These are phyloP conservation scores for Bullera alba DNA, from an alignment of 768 basidiomycete genomes.

Conservation along the genomic window DNA sequence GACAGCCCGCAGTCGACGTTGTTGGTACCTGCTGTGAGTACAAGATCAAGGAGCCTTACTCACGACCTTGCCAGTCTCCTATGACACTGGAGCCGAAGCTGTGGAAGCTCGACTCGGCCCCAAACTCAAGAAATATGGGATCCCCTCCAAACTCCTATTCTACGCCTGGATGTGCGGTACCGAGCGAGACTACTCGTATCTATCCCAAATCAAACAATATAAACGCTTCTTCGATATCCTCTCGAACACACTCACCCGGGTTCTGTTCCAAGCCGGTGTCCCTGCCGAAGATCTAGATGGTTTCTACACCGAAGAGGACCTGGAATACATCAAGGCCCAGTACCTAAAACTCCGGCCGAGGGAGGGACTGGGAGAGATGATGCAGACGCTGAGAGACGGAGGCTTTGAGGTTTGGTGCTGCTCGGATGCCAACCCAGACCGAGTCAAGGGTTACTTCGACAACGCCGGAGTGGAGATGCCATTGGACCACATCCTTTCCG, in stretches of 20 bases:
- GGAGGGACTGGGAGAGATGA: slow-evolving; percentile 28
- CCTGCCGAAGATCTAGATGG: slow-evolving; percentile 13
- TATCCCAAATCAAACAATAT: slow-evolving; percentile 36
- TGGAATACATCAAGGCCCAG: slow-evolving; percentile 25
- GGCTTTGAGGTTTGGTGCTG: slow-evolving; percentile 34
- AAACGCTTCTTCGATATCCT: slow-evolving; percentile 30
- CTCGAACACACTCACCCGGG: slow-evolving; percentile 20
- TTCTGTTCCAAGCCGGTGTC: slow-evolving; percentile 31
- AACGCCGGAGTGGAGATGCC: slow-evolving; percentile 27
- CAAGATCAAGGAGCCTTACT: neutral
- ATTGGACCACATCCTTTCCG: slow-evolving; percentile 26
- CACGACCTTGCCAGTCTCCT: slow-evolving; percentile 14
- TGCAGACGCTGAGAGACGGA: slow-evolving; percentile 25
- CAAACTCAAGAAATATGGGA: slow-evolving; percentile 24
- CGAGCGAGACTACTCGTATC: slow-evolving; percentile 33
- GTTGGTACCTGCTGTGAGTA: slow-evolving; percentile 28
- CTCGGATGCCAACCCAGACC: slow-evolving; percentile 28
- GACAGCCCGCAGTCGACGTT: slow-evolving; percentile 20
- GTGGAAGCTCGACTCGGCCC: slow-evolving; percentile 21
- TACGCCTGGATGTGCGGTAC: slow-evolving; percentile 33
- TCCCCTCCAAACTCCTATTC: slow-evolving; percentile 32
- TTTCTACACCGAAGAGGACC: slow-evolving; percentile 25
- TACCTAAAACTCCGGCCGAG: slow-evolving; percentile 23
- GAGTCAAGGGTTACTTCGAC: slow-evolving; percentile 35
- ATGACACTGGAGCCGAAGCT: slow-evolving; percentile 31